A percentile compares a stretch with the other conserved stretches of the same genome.
These are phyloP conservation scores for Ophiocordyceps camponoti-saundersi DNA, from an alignment of 2,329 filamentous ascomycete species.

Conservation along the genomic window DNA sequence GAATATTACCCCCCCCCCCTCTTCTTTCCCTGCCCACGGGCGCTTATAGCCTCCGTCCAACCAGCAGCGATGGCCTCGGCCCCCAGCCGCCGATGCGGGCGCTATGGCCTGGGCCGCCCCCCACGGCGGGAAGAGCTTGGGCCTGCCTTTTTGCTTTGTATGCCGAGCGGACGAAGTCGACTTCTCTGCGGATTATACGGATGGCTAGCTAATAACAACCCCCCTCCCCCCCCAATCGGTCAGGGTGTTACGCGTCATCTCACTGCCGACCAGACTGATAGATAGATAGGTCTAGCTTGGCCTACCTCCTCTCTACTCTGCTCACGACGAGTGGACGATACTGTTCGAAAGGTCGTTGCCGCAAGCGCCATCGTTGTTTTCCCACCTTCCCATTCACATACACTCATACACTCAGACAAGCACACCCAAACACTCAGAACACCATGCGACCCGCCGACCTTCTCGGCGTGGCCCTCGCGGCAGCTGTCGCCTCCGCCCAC, in stretches of 20 bases:
- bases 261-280: background rate
- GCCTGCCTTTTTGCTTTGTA: background rate
- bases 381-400: background rate
- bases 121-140: background rate
- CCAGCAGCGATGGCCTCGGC: background rate
- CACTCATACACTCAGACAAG: no score
- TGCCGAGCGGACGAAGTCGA: background rate
- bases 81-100: background rate
- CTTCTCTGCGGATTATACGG: background rate
- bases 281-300: background rate
- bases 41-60: background rate
- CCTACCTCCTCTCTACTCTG: background rate
- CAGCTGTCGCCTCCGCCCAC: conserved; percentile 42
- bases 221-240: background rate
- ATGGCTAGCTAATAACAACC: background rate
- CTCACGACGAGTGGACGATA: background rate
- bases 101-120: background rate
- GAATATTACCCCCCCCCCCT: background rate
- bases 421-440: background rate
- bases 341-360: background rate
- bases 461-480: conserved; percentile 18
- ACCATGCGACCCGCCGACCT: background rate
- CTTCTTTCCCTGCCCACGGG: background rate
- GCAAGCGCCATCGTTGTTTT: background rate
- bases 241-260: background rate